Base-by-base conservation (phyloP, 2,329 filamentous ascomycete genomes). In the Cryphonectria naterciae region DNA sequence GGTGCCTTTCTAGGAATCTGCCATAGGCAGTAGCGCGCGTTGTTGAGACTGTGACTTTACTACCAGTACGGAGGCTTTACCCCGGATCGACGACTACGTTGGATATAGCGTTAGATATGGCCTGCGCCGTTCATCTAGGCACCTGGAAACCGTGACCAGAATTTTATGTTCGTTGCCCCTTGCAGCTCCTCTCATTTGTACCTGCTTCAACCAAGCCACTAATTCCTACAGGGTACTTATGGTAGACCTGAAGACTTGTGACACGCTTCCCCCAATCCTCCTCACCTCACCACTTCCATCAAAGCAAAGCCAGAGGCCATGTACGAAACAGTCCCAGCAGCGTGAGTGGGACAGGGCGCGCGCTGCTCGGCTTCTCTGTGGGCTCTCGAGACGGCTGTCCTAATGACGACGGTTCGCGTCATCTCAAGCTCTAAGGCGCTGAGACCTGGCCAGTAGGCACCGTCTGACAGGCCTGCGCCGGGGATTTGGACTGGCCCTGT, bases 391-490 rank as follows among this genome's bases (percentile, higher is more conserved):
- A 60, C 17, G 17, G 25, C 60, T 39, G 8, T 39, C 60, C 60
- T 17, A 5, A 49, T 65, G 63, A 65, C 63, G 63, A 43, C 35
- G 63, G n/a, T 10, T 35, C 28, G 63, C 63, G 63, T 65, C 63
- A 65, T 65, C 28, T 49, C 43, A 35, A n/a, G 32, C 58, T n/a
- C 0, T 10, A 3, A 61, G 58, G 19, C 32, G 13, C 58, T 39
- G 32, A n/a, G 58, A 39, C 58, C 11, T 39, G 35, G 15, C 35
- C 17, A 61, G 32, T 61, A 4, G 32, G 35, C 58, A 61, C 17
- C 19, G 35, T 61, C 35, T 39, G 35, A 61, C 25, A 61, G 32
- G 58, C 58, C 35, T 61, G 58, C 58, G 17, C 19, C 8, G 54
- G 13, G 54, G 32, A 35, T 28, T 19, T 25, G 58, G 10, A 8